Conservation (phyloP, 352 stramenopile genomes). For the Phytopythium helicoides region DNA sequence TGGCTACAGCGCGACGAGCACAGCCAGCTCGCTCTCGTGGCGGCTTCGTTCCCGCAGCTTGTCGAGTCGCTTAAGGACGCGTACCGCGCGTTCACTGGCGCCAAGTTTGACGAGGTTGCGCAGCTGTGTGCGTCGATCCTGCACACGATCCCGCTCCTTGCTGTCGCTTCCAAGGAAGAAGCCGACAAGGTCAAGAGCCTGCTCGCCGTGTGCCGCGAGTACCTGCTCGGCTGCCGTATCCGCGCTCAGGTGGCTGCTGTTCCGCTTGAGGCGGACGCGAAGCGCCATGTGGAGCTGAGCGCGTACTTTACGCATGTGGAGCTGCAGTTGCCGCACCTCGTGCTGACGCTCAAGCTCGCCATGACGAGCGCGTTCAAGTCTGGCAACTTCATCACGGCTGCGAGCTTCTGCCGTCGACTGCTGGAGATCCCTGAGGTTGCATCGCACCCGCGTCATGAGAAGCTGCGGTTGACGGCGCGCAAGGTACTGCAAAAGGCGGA, state of each 20-base stretch:
- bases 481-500: constrained; percentile 99
- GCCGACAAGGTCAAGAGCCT: constrained; percentile 94
- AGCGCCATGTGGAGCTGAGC: constrained; percentile 95
- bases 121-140: constrained; percentile 92
- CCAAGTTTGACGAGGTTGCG: constrained; percentile 98
- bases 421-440: constrained; percentile 97
- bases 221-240: constrained; percentile 97
- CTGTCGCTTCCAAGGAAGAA: constrained; percentile 92
- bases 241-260: constrained; percentile 84
- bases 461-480: constrained; percentile 93
- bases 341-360: constrained; percentile 98
- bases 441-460: constrained; percentile 86
- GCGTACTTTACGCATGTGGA: constrained; percentile 99
- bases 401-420: constrained; percentile 98
- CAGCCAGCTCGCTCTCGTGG: constrained; percentile 83
- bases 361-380: constrained; percentile 99
- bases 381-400: constrained; percentile 99
- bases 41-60: constrained; percentile 88
- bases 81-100: constrained; percentile 96
- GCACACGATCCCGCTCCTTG: constrained; percentile 93
- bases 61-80: constrained; percentile 94
- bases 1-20: constrained; percentile 88
- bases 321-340: constrained; percentile 96
- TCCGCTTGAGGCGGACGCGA: constrained; percentile 64
- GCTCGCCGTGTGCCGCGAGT: constrained; percentile 96